Evolutionary conservation across 2,329 filamentous ascomycete genomes (phyloP), one percentile per base, ranked within the genome.

Genomic region (Pyrenochaeta sp.): DNA sequence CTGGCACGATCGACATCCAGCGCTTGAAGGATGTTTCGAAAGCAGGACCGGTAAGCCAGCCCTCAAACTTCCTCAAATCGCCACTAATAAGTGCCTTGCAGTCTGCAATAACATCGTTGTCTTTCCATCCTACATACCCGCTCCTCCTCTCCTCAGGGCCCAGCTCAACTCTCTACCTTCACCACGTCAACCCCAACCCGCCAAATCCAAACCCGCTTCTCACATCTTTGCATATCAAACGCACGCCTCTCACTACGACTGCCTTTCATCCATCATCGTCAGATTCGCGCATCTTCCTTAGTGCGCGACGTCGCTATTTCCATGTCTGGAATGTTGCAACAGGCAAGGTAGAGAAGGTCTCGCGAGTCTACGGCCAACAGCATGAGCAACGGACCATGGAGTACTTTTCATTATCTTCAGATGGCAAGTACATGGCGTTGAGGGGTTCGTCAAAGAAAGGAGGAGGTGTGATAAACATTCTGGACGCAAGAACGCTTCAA

Each of bases 321-420:
- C 94, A 97, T 73, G 86, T 88, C 55, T 99, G 94, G 94, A 87
- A 97, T 63, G 81, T 99, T 17, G 78, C 87, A 29, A 86, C 87
- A 0, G 94, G 94, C 29, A 77, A 80, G 9, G 85, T 99, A 35
- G 88, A 93, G 62, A 96, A 96, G 73, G 82, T 96, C 30, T 85
- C 83, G 58, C 80, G 88, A 67, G 76, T 94, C 46, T 82, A 88
- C 65, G 84, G 91, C 51, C 87, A 91, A 57, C 79, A 86, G 55
- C 81, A 89, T 41, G 90, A 96, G 71, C 92, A 96, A 71, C 88
- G 86, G 60, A 88, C 83, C 27, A 96, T 96, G 90, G 94, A 97
- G 71, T 80, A 81, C 20, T 96, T 99, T 79, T 89, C 88, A 60
- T 76, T 95, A 18, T 95, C 89, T 31, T 92, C 94, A 0, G 90